Conservation (phyloP, 2,329 filamentous ascomycete genomes). For the Cytospora piceae region DNA sequence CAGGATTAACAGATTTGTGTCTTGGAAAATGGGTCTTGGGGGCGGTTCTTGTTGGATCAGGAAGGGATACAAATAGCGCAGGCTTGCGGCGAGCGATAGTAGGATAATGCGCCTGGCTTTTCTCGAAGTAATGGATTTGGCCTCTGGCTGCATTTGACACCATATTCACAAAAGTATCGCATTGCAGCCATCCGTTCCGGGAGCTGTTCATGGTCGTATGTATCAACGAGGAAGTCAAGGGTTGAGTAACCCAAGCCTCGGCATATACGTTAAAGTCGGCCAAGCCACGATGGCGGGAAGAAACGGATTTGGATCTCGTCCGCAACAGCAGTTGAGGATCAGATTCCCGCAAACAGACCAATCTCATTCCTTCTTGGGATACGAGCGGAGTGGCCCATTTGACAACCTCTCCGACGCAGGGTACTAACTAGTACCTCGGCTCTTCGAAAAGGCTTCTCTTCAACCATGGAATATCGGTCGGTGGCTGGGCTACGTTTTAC, state of each 20-base stretch:
- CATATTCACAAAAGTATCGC: too few species aligned
- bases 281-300: not conserved
- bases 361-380: not conserved
- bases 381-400: not conserved
- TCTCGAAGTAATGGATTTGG: slow-evolving; percentile 8
- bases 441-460: too few species aligned
- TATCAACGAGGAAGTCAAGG: not conserved
- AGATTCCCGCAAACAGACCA: not conserved
- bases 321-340: not conserved
- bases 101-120: slow-evolving; percentile 1
- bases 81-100: slow-evolving; percentile 1
- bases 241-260: not conserved
- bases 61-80: slow-evolving; percentile 5
- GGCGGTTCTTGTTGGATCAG: slow-evolving; percentile 10
- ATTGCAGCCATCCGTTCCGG: too few species aligned
- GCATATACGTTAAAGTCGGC: not conserved
- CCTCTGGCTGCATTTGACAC: slow-evolving; percentile 5
- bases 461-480: too few species aligned
- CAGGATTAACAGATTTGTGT: slow-evolving; percentile 16
- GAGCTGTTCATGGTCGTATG: too few species aligned
- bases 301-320: too few species aligned
- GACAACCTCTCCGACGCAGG: too few species aligned
- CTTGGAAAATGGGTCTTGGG: slow-evolving; percentile 20
- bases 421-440: too few species aligned
- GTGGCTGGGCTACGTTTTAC: too few species aligned